These are phyloP conservation scores for Amyloporia xantha DNA, from an alignment of 768 basidiomycete species.

Conservation along the genomic window DNA sequence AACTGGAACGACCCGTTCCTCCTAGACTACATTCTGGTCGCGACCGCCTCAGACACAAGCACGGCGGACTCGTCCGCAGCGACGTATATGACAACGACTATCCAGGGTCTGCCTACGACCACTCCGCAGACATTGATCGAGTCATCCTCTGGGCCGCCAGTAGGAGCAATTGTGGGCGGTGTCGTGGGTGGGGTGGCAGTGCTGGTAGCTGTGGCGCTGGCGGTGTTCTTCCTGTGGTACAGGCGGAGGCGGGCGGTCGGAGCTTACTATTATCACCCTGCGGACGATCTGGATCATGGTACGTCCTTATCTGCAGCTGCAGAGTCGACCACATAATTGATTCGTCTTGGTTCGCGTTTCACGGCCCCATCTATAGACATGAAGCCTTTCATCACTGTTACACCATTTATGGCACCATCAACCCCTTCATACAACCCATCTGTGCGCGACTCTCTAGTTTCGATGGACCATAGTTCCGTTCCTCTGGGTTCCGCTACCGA, in stretches of 20 bases:
- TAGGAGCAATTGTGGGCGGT: slow-evolving; percentile 12
- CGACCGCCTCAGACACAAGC: neutral
- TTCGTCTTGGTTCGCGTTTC: neutral
- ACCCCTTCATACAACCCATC: neutral
- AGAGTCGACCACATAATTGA: too few species aligned
- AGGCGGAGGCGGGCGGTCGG: slow-evolving; percentile 2
- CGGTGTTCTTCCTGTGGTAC: slow-evolving; percentile 8
- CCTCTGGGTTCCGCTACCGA: neutral
- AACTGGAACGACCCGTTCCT: slow-evolving; percentile 8
- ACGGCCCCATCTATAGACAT: neutral
- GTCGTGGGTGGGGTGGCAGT: slow-evolving; percentile 11
- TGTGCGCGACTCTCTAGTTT: neutral
- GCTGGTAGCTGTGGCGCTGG: slow-evolving; percentile 3
- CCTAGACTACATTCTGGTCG: slow-evolving; percentile 14
- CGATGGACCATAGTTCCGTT: neutral
- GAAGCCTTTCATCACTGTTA: neutral
- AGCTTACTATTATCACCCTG: neutral
- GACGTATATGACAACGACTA: neutral
- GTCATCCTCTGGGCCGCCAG: neutral
- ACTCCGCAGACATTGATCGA: neutral
- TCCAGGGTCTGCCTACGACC: neutral
- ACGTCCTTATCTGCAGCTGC: neutral
- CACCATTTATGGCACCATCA: neutral
- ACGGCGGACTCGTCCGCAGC: neutral
- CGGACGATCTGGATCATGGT: neutral